phyloP scores from a whole-genome alignment of 2,329 filamentous ascomycete genomes.

The Didymella lethalis region DNA sequence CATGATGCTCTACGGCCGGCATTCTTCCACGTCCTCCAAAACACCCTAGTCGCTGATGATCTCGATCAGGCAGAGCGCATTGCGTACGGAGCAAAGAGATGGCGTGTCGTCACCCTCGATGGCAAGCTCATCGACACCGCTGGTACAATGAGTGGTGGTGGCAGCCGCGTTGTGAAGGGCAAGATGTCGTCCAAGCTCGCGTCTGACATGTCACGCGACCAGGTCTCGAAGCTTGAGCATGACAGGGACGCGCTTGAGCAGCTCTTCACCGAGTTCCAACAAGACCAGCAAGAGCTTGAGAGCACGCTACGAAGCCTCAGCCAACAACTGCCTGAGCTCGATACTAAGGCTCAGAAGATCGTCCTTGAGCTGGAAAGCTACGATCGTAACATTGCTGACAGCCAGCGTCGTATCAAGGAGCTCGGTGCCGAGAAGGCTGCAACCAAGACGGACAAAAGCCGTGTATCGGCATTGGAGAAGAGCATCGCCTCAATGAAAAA shows the following conservation, averaged over 20 bases:
- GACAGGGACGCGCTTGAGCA: slow-evolving; percentile 86
- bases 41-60: slow-evolving; percentile 91
- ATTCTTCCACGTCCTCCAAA: slow-evolving; percentile 94
- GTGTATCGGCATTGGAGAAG: slow-evolving; percentile 76
- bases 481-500: slow-evolving; percentile 77
- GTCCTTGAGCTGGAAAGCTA: slow-evolving; percentile 87
- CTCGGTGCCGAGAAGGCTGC: slow-evolving; percentile 81
- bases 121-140: slow-evolving; percentile 97
- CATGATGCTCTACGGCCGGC: slow-evolving; percentile 86
- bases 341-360: slow-evolving; percentile 92
- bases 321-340: slow-evolving; percentile 80
- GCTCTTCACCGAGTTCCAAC: slow-evolving; percentile 83
- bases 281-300: slow-evolving; percentile 83
- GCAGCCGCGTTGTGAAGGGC: slow-evolving; percentile 86
- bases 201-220: slow-evolving; percentile 85
- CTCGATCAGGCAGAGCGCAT: slow-evolving; percentile 97
- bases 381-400: slow-evolving; percentile 82
- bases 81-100: slow-evolving; percentile 90
- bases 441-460: slow-evolving; percentile 79
- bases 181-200: slow-evolving; percentile 96
- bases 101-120: slow-evolving; percentile 94
- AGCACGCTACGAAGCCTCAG: slow-evolving; percentile 74
- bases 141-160: slow-evolving; percentile 98
- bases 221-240: slow-evolving; percentile 84
- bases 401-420: slow-evolving; percentile 85